A percentile compares a stretch with the other conserved stretches of the same genome.
Conservation (phyloP, 208 protist species). For the Tritrichomonas musculus region DNA sequence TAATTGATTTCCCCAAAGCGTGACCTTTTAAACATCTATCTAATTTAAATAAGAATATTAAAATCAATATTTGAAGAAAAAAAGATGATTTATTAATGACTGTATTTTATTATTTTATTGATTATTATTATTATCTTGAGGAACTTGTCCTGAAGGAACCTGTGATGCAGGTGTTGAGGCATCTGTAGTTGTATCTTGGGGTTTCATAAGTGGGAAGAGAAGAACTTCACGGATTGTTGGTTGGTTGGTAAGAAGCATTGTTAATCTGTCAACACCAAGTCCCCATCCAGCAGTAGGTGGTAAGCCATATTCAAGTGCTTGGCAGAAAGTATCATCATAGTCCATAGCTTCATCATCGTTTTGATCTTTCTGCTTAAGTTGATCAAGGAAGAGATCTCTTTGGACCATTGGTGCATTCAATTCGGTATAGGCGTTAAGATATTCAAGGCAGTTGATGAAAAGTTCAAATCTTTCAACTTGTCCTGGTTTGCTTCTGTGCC, state of each 20-base stretch:
- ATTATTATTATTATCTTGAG: no score
- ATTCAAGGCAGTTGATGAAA: constrained; percentile 70
- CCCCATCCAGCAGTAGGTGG: constrained; percentile 97
- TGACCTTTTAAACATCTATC: no score
- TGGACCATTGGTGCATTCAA: constrained; percentile 99
- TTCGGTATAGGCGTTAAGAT: constrained; percentile 79
- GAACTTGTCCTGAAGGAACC: no score
- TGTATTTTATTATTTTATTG: no score
- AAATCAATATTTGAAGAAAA: no score
- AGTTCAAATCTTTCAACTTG: constrained; percentile 99
- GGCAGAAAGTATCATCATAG: constrained; percentile 90
- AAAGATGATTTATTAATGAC: no score
- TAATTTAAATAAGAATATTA: no score
- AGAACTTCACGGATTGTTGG: constrained; percentile 89
- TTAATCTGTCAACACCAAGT: constrained; percentile 95
- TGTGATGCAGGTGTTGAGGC: no score
- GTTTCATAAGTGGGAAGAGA: constrained; percentile 79
- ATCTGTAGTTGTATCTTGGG: constrained; percentile 38
- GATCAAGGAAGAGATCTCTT: constrained; percentile 88
- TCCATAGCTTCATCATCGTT: constrained; percentile 91
- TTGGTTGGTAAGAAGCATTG: constrained; percentile 96
- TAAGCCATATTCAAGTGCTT: constrained; percentile 92
- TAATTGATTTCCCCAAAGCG: no score
- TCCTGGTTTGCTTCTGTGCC: constrained; percentile 56
- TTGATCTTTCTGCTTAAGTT: constrained; percentile 61